Conservation (phyloP, 2,329 filamentous ascomycete species). For the Pyrenochaeta sp. region DNA sequence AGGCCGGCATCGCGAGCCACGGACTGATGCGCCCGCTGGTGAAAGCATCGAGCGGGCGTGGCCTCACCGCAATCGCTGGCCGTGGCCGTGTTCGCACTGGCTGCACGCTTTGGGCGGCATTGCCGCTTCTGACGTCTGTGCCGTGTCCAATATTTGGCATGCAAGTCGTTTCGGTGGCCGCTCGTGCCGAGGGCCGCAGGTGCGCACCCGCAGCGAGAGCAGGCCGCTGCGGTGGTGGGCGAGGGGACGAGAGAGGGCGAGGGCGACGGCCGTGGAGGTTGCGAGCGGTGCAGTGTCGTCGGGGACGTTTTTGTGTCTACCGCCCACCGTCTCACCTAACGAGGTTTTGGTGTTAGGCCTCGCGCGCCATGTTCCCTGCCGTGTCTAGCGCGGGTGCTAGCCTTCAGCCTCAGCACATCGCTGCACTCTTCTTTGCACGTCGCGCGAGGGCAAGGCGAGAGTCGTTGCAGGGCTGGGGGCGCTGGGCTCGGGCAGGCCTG, state of each 20-base stretch:
- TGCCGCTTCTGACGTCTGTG: conserved; percentile 41
- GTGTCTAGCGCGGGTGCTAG: conserved; percentile 37
- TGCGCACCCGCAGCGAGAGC: conserved; percentile 14
- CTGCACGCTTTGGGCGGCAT: conserved; percentile 32
- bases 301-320: conserved; percentile 8
- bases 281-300: conserved; percentile 3
- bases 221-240: conserved; percentile 1
- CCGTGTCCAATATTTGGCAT: conserved; percentile 46
- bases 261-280: conserved; percentile 5
- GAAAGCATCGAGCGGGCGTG: too few relatives aligned
- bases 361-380: conserved; percentile 23
- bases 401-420: conserved; percentile 40
- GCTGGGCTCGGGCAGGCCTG: background rate
- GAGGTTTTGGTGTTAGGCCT: conserved; percentile 30
- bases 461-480: conserved; percentile 13
- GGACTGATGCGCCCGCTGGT: too few relatives aligned
- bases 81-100: conserved; percentile 30
- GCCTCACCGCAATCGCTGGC: too few relatives aligned
- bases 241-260: background rate
- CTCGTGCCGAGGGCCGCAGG: conserved; percentile 27
- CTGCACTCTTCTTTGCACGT: conserved; percentile 33
- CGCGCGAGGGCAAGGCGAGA: conserved; percentile 20
- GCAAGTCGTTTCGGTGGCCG: conserved; percentile 34
- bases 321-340: conserved; percentile 21
- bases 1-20: background rate